Evolutionary conservation across 2,329 filamentous ascomycete species (phyloP).

Genomic region (Xylariaceae sp.): DNA sequence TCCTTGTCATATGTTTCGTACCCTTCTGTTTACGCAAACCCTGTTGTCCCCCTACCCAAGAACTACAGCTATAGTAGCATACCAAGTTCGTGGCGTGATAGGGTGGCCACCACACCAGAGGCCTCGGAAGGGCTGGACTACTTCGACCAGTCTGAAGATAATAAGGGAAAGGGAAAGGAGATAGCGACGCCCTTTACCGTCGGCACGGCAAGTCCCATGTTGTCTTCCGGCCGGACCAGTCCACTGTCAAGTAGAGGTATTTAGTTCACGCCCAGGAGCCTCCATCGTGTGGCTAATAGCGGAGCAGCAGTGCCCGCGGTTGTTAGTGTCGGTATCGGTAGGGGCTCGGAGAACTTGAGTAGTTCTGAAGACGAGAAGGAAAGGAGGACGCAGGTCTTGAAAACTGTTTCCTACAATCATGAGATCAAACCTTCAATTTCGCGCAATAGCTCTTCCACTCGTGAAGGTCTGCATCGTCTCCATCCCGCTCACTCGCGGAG

Average conservation of each 20-base stretch:
- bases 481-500: slow-evolving; percentile 33
- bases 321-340: slow-evolving; percentile 16
- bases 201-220: slow-evolving; percentile 23
- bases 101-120: slow-evolving; percentile 28
- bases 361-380: slow-evolving; percentile 35
- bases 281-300: slow-evolving; percentile 31
- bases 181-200: slow-evolving; percentile 22
- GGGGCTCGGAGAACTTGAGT: slow-evolving; percentile 29
- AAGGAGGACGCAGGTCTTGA: slow-evolving; percentile 26
- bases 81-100: slow-evolving; percentile 38
- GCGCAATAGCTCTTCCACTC: slow-evolving; percentile 28
- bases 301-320: slow-evolving; percentile 12
- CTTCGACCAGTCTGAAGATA: slow-evolving; percentile 24
- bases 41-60: slow-evolving; percentile 49
- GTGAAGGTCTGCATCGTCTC: slow-evolving; percentile 34
- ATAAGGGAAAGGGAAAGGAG: slow-evolving; percentile 40
- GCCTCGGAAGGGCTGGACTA: slow-evolving; percentile 29
- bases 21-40: slow-evolving; percentile 49
- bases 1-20: slow-evolving; percentile 56
- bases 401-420: slow-evolving; percentile 23
- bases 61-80: slow-evolving; percentile 53
- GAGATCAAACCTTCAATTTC: slow-evolving; percentile 26
- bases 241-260: slow-evolving; percentile 35
- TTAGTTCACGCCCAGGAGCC: slow-evolving; percentile 28
- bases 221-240: slow-evolving; percentile 29